Evolutionary conservation across 768 basidiomycete species (phyloP), one percentile per base, ranked within the genome.

Genomic region (Leucosporidium creatinivorum): DNA sequence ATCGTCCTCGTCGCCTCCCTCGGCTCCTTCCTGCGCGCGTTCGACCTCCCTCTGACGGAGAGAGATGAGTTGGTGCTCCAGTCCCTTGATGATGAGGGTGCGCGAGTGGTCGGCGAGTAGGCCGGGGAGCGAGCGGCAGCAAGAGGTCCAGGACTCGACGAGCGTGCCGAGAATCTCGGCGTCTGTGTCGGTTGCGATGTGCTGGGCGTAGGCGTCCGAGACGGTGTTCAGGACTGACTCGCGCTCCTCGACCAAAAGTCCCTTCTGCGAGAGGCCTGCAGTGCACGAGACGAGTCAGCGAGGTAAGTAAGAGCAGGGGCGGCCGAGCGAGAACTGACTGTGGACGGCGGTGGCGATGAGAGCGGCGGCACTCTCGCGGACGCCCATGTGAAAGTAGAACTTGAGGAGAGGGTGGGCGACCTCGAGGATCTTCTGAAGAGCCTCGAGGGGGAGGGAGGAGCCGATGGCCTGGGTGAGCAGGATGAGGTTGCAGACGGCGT

Each of bases 311-410:
- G n/a, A n/a, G n/a, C n/a, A n/a, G n/a, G n/a, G n/a, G n/a, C n/a
- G n/a, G n/a, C n/a, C n/a, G n/a, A n/a, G n/a, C n/a, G n/a, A n/a
- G n/a, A n/a, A 26, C 52, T 54, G 26, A 58, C 57, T 36, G 8
- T 48, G 44, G 13, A 60, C 44, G n/a, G 44, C 9, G 3, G 49
- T 47, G 44, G 39, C 44, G 17, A 60, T 60, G 58, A 60, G 58
- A n/a, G 58, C 39, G n/a, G 44, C 58, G 9, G 58, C 58, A 10
- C 25, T 17, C 25, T 60, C 25, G 23, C 58, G 36, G 25, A 60
- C 58, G 21, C 58, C 58, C 15, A 60, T 47, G 44, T 60, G 58
- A 28, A 60, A 60, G 58, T 60, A 60, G 44, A 60, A 60, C 44
- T 58, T 58, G 57, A 60, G 58, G 15, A 60, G 44, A 17, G 58